These are phyloP conservation scores for Podaxis mareebaensis DNA, from an alignment of 768 basidiomycete genomes.

Conservation along the genomic window DNA sequence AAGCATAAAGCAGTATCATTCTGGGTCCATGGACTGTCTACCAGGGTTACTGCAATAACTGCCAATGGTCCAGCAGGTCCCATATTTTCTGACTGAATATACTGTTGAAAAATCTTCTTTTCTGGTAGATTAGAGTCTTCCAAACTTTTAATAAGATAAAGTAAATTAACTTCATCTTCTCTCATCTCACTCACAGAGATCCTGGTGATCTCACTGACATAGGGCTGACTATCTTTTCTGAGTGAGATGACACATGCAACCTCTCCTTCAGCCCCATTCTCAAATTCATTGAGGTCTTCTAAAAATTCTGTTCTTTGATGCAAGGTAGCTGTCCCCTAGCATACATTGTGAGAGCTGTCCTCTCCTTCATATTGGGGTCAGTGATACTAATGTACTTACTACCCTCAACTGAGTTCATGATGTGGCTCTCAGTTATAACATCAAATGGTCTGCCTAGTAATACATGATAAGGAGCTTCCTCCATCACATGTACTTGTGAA, in stretches of 20 bases:
- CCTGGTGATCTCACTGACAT: too few relatives aligned
- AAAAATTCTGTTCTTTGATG: background rate
- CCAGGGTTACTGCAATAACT: too few relatives aligned
- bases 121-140: background rate
- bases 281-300: slow-evolving; percentile 17
- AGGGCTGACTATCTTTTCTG: background rate
- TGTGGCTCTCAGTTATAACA: slow-evolving; percentile 18
- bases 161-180: background rate
- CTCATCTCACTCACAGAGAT: too few relatives aligned
- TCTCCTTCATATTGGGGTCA: slow-evolving; percentile 24
- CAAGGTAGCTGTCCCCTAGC: background rate
- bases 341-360: slow-evolving; percentile 14
- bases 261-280: slow-evolving; percentile 14
- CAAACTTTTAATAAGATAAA: background rate
- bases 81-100: too few relatives aligned
- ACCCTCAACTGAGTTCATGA: too few relatives aligned
- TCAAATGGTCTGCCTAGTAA: slow-evolving; percentile 32
- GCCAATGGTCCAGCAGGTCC: too few relatives aligned
- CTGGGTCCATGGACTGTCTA: too few relatives aligned
- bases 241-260: slow-evolving; percentile 12
- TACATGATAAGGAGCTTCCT: slow-evolving; percentile 25
- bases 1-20: too few relatives aligned
- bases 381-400: slow-evolving; percentile 5
- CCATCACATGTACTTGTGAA: slow-evolving; percentile 30
- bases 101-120: too few relatives aligned